These are phyloP conservation scores for Coemansia sp. DNA, from an alignment of 192 early-diverging fungal species.

Conservation along the genomic window DNA sequence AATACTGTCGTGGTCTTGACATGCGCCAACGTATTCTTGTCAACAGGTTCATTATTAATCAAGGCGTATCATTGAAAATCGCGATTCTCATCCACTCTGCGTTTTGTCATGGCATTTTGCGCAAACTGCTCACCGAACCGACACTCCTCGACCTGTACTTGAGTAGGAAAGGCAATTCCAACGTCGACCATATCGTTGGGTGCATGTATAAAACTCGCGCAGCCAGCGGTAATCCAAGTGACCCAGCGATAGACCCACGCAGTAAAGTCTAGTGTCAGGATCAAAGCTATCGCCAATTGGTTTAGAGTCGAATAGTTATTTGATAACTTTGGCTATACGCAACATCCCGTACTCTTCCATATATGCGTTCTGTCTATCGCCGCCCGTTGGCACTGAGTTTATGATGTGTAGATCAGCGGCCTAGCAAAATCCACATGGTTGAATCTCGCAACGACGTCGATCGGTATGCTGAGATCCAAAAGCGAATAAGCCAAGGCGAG, in stretches of 20 bases:
- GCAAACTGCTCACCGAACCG: background rate
- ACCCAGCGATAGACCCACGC: conserved; percentile 29
- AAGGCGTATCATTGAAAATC: conserved; percentile 13
- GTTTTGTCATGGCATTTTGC: conserved; percentile 3
- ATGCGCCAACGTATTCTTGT: conserved; percentile 19
- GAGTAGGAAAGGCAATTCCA: conserved; percentile 33
- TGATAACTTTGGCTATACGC: conserved; percentile 14
- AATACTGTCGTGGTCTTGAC: conserved; percentile 17
- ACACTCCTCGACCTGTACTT: conserved; percentile 6
- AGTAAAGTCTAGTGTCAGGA: conserved; percentile 21
- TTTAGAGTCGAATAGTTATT: background rate
- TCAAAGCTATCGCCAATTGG: background rate
- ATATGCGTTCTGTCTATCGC: background rate
- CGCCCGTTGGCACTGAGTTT: conserved; percentile 26
- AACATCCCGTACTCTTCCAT: conserved; percentile 28
- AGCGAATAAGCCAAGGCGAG: conserved; percentile 24
- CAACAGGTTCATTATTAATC: background rate
- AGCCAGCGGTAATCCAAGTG: conserved; percentile 24
- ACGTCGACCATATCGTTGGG: conserved; percentile 29
- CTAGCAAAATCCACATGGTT: conserved; percentile 32
- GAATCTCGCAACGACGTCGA: conserved; percentile 10
- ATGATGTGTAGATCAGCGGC: conserved; percentile 17
- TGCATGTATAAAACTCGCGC: conserved; percentile 33
- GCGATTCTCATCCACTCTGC: background rate
- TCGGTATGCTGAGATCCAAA: conserved; percentile 25